Conservation (phyloP, 257 asterid species). For the Primulina tabacum region DNA sequence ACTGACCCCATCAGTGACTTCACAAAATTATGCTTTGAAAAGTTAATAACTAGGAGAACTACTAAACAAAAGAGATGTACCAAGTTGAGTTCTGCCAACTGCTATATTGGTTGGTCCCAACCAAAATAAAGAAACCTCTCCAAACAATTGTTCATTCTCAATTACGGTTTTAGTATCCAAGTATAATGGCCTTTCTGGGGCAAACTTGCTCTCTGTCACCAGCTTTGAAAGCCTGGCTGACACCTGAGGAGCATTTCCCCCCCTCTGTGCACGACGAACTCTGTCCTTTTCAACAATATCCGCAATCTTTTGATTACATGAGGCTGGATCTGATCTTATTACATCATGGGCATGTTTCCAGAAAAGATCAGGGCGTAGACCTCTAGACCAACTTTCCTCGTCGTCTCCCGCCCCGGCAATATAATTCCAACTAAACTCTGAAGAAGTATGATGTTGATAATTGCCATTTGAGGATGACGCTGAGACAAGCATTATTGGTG, state of each 20-base stretch:
- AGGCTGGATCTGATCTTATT: constrained; percentile 71
- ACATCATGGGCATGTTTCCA: constrained; percentile 86
- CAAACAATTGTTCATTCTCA: constrained; percentile 27
- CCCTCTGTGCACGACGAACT: constrained; percentile 71
- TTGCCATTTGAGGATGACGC: constrained; percentile 54
- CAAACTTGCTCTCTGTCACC: constrained; percentile 22
- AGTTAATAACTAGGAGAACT: constrained; percentile 1
- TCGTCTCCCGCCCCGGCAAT: constrained; percentile 99
- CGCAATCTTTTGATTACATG: constrained; percentile 75
- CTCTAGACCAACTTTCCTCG: constrained; percentile 99
- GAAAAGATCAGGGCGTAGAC: constrained; percentile 67
- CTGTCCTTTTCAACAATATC: constrained; percentile 75
- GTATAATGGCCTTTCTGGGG: constrained; percentile 25
- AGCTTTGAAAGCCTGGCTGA: constrained; percentile 46
- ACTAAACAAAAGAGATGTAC: constrained; percentile 36
- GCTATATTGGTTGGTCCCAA: constrained; percentile 74
- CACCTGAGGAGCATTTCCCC: constrained; percentile 70
- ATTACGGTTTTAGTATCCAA: constrained; percentile 25
- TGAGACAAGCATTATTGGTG: constrained; percentile 76
- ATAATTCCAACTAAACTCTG: constrained; percentile 93
- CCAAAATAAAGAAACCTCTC: constrained; percentile 39
- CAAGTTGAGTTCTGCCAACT: constrained; percentile 53
- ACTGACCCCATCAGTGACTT: background rate
- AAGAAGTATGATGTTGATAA: constrained; percentile 62
- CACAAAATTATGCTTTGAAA: background rate